A percentile compares a stretch with the other conserved stretches of the same genome.
phyloP scores from a whole-genome alignment of 768 basidiomycete species.

The Lentinus brumalis region DNA sequence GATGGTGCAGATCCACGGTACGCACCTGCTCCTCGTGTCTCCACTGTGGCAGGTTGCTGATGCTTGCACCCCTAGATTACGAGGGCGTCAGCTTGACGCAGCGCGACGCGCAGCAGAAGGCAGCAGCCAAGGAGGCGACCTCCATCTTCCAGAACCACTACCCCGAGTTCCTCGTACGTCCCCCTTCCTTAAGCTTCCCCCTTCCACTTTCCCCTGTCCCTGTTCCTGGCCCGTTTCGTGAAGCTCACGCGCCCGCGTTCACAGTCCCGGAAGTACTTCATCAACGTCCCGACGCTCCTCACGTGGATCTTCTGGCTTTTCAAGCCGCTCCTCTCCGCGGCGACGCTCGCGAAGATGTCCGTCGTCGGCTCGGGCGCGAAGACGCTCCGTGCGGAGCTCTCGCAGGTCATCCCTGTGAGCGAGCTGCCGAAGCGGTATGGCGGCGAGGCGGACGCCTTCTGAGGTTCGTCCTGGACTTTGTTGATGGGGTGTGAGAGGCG shows the following conservation, averaged over 20 bases:
- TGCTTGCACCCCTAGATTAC: slow-evolving; percentile 55
- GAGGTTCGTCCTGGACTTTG: too few relatives aligned
- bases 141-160: slow-evolving; percentile 78
- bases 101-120: slow-evolving; percentile 74
- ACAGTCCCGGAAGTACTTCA: slow-evolving; percentile 76
- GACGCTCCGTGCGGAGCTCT: slow-evolving; percentile 59
- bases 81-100: slow-evolving; percentile 62
- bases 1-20: slow-evolving; percentile 64
- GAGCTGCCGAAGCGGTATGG: slow-evolving; percentile 75
- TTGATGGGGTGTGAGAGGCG: too few relatives aligned
- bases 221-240: neutral
- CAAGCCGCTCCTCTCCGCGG: slow-evolving; percentile 70
- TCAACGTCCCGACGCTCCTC: slow-evolving; percentile 76
- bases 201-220: too few relatives aligned
- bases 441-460: slow-evolving; percentile 47
- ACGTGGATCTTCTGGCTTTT: slow-evolving; percentile 86
- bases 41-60: too few relatives aligned
- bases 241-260: neutral
- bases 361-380: slow-evolving; percentile 70
- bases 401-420: slow-evolving; percentile 53
- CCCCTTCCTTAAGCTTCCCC: too few relatives aligned
- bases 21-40: too few relatives aligned
- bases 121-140: slow-evolving; percentile 72
- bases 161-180: slow-evolving; percentile 71
- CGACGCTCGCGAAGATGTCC: slow-evolving; percentile 80